Conservation (phyloP, 176 grass and related monocot species). For the Rhynchospora tenuis region DNA sequence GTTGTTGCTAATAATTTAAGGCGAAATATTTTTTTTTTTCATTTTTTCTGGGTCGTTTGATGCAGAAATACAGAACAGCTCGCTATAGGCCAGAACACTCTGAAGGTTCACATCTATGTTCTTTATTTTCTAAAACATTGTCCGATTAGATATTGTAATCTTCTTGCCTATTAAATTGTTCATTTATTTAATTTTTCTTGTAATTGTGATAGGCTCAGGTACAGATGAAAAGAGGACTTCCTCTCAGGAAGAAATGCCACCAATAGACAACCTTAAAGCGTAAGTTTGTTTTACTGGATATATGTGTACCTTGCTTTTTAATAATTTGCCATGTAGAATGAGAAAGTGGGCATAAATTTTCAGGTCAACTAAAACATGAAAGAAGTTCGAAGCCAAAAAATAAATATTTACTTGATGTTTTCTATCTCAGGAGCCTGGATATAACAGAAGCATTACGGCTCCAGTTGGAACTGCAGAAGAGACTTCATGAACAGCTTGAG, state of each 20-base stretch:
- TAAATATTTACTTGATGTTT: neutral
- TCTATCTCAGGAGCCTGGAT: constrained; percentile 59
- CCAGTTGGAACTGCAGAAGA: constrained; percentile 95
- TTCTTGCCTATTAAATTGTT: neutral
- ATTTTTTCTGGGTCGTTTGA: constrained; percentile 30
- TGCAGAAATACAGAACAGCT: constrained; percentile 99
- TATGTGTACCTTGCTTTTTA: neutral
- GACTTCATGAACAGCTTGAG: constrained; percentile 98
- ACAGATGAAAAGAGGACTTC: constrained; percentile 46
- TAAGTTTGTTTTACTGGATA: constrained; percentile 27
- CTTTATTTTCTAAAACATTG: neutral
- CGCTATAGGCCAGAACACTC: constrained; percentile 80
- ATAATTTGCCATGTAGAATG: neutral
- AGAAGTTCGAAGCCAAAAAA: constrained; percentile 14
- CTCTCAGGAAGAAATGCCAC: constrained; percentile 56
- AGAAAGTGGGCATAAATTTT: constrained; percentile 7
- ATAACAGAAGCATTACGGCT: constrained; percentile 85
- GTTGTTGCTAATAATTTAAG: neutral
- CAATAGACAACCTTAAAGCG: constrained; percentile 66
- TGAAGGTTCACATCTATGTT: constrained; percentile 49
- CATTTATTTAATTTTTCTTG: neutral
- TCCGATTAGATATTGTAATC: neutral
- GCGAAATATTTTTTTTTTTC: neutral
- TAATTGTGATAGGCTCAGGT: constrained; percentile 33
- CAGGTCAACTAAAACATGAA: neutral